phyloP scores from a whole-genome alignment of 495 filamentous ascomycete species.

The Melanomma pulvis-pyrius region DNA sequence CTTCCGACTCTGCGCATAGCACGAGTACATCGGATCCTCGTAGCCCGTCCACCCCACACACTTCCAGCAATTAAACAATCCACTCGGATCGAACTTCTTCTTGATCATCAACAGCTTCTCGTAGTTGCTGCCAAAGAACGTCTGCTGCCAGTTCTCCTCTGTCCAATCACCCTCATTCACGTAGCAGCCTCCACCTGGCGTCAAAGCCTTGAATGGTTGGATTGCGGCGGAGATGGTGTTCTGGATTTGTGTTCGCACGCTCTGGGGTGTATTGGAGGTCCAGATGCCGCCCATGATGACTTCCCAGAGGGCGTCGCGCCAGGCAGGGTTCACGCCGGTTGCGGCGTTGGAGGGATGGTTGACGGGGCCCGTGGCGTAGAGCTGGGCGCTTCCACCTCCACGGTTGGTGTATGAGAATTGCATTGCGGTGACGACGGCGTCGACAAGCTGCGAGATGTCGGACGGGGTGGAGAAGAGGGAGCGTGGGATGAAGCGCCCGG shows the following conservation, averaged over 20 bases:
- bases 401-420: conserved; percentile 20
- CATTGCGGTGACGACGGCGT: conserved; percentile 32
- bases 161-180: conserved; percentile 38
- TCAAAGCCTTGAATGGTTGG: conserved; percentile 29
- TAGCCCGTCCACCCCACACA: conserved; percentile 36
- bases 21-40: conserved; percentile 33
- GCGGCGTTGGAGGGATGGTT: conserved; percentile 34
- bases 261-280: conserved; percentile 12
- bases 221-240: conserved; percentile 24
- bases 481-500: conserved; percentile 29
- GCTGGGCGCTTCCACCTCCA: conserved; percentile 22
- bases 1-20: conserved; percentile 24
- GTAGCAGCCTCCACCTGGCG: conserved; percentile 34
- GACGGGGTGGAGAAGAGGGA: conserved; percentile 12
- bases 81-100: conserved; percentile 34
- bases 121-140: conserved; percentile 37
- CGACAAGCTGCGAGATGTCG: conserved; percentile 19
- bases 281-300: conserved; percentile 31
- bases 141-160: conserved; percentile 37
- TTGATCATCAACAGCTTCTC: conserved; percentile 29
- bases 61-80: conserved; percentile 36
- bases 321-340: conserved; percentile 31
- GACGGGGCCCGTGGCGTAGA: conserved; percentile 34
- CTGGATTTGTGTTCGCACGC: conserved; percentile 15
- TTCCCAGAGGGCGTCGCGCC: conserved; percentile 29